Evolutionary conservation across 345 rosid species (phyloP).

Genomic region (Iberis pinnata): DNA sequence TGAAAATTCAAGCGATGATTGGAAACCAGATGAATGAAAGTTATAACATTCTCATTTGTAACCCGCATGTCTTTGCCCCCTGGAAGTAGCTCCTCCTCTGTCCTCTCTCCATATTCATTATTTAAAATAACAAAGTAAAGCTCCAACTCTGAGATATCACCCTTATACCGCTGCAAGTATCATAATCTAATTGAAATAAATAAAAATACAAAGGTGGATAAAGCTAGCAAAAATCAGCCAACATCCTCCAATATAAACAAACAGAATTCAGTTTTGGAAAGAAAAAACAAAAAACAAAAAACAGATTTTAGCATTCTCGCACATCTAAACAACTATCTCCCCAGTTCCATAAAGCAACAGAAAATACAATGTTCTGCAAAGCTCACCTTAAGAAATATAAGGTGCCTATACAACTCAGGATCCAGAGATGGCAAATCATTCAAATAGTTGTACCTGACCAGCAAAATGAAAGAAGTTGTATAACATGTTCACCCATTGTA

Average conservation of each 20-base stretch:
- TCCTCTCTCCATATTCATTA: slow-evolving; percentile 95
- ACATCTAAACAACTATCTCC: slow-evolving; percentile 10
- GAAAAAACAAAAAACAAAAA: too few relatives aligned
- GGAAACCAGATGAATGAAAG: slow-evolving; percentile 90
- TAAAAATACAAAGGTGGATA: slow-evolving; percentile 3
- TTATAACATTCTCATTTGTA: slow-evolving; percentile 81
- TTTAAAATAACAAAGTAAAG: slow-evolving; percentile 87
- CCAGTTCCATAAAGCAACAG: slow-evolving; percentile 18
- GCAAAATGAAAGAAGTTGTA: slow-evolving; percentile 15
- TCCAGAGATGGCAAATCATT: slow-evolving; percentile 97
- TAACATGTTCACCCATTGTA: slow-evolving; percentile 2
- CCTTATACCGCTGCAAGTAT: slow-evolving; percentile 69
- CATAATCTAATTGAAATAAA: not conserved
- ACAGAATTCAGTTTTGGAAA: too few relatives aligned
- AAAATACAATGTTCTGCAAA: slow-evolving; percentile 9
- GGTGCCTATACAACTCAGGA: slow-evolving; percentile 94
- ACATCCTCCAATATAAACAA: not conserved
- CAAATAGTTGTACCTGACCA: slow-evolving; percentile 75
- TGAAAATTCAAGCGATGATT: slow-evolving; percentile 91
- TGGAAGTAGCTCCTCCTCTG: slow-evolving; percentile 85
- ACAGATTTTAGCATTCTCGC: not conserved
- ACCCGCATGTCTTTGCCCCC: slow-evolving; percentile 80
- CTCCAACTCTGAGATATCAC: slow-evolving; percentile 72
- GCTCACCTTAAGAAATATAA: slow-evolving; percentile 83
- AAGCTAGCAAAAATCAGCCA: not conserved